These are phyloP conservation scores for Platanus orientalis DNA, from an alignment of 164 flowering plant species.

Conservation along the genomic window DNA sequence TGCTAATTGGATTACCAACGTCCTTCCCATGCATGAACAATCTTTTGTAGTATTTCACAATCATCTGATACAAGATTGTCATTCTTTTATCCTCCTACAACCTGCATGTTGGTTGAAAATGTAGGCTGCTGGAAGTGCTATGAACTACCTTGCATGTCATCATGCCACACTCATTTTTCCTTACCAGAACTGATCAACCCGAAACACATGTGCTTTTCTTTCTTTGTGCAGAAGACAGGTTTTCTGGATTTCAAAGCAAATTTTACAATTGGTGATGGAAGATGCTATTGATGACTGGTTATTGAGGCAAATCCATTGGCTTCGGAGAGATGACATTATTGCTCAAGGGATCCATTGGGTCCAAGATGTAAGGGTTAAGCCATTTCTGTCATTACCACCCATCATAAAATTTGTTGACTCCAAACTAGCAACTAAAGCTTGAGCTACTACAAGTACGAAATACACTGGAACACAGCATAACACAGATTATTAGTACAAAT, in stretches of 20 bases:
- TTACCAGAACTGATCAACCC: neutral
- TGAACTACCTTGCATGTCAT: neutral
- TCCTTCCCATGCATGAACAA: too few relatives aligned
- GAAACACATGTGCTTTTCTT: slow-evolving; percentile 5
- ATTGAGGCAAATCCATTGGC: slow-evolving; percentile 83
- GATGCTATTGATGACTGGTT: slow-evolving; percentile 99
- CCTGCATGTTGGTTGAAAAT: neutral
- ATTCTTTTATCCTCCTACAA: neutral
- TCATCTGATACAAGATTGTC: neutral
- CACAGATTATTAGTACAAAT: too few relatives aligned
- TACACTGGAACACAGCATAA: too few relatives aligned
- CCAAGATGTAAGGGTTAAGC: slow-evolving; percentile 72
- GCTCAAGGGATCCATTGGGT: slow-evolving; percentile 86
- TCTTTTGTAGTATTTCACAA: neutral
- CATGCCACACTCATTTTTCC: neutral
- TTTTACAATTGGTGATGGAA: slow-evolving; percentile 92
- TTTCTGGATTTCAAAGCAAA: slow-evolving; percentile 98
- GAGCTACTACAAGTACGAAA: neutral
- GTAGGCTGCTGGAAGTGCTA: neutral
- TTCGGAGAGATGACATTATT: slow-evolving; percentile 74
- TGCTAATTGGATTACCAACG: too few relatives aligned
- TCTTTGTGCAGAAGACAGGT: slow-evolving; percentile 79
- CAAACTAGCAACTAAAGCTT: neutral
- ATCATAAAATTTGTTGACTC: too few relatives aligned
- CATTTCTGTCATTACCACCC: slow-evolving; percentile 1